These are phyloP conservation scores for Canavalia ensiformis DNA, from an alignment of 306 rosid genomes.

Conservation along the genomic window DNA sequence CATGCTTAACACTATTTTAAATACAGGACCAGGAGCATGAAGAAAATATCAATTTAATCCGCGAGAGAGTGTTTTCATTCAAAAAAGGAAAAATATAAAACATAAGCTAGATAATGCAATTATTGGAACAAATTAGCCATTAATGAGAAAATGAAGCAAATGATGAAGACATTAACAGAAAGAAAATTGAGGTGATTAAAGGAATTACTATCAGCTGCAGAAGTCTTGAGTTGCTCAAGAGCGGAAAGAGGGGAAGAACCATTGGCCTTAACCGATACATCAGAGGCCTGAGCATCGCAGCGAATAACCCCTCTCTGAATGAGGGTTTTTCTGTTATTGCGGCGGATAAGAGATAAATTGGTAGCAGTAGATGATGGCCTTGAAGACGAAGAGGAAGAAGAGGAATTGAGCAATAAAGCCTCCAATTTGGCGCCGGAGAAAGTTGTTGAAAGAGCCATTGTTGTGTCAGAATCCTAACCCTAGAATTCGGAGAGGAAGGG, in stretches of 20 bases:
- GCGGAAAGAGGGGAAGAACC: constrained; percentile 62
- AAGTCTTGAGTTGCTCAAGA: constrained; percentile 92
- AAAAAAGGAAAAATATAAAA: neutral
- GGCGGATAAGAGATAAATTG: constrained; percentile 46
- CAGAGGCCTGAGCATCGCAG: constrained; percentile 69
- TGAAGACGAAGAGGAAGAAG: constrained; percentile 59
- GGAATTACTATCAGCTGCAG: constrained; percentile 79
- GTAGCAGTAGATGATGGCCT: constrained; percentile 38
- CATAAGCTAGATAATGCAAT: neutral
- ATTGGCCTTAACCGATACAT: constrained; percentile 47
- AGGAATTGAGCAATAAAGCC: constrained; percentile 53
- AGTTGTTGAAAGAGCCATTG: constrained; percentile 69
- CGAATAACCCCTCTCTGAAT: constrained; percentile 70
- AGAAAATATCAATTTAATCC: no score
- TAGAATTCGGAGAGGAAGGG: neutral
- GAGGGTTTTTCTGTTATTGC: constrained; percentile 44
- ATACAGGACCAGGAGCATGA: no score
- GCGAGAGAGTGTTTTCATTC: neutral
- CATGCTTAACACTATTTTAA: neutral
- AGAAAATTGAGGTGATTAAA: constrained; percentile 17
- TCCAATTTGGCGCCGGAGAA: constrained; percentile 67
- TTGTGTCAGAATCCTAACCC: constrained; percentile 51
- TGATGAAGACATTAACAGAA: constrained; percentile 2
- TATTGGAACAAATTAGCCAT: neutral
- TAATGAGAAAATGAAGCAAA: neutral